phyloP scores from a whole-genome alignment of 257 asterid species.

The Handroanthus guayacan region DNA sequence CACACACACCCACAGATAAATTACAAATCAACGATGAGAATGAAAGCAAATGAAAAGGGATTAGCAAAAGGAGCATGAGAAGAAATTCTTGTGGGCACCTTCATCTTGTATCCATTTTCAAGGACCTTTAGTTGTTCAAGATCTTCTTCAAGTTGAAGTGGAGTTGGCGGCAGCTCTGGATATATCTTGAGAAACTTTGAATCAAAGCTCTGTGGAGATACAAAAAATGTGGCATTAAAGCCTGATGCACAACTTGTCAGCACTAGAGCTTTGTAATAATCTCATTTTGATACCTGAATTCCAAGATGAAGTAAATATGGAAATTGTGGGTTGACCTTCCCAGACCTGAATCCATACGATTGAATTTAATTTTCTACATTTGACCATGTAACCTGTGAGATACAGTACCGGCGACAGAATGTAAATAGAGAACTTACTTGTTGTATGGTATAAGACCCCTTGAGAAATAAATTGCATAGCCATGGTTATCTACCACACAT shows the following conservation, averaged over 20 bases:
- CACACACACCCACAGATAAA: neutral
- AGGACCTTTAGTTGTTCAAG: conserved; percentile 95
- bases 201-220: conserved; percentile 74
- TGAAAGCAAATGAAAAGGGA: neutral
- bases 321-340: conserved; percentile 68
- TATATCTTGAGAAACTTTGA: conserved; percentile 76
- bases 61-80: conserved; percentile 13
- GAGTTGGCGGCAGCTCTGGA: conserved; percentile 77
- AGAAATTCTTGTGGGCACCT: conserved; percentile 52
- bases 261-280: neutral
- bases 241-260: neutral
- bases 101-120: conserved; percentile 94
- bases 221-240: conserved; percentile 11
- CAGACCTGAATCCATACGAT: conserved; percentile 62
- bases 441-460: conserved; percentile 85
- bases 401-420: neutral
- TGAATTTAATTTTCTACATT: conserved; percentile 4
- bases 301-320: conserved; percentile 94
- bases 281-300: conserved; percentile 64
- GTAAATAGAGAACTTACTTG: conserved; percentile 58
- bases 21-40: neutral
- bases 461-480: conserved; percentile 87
- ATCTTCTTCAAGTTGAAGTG: conserved; percentile 94
- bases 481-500: conserved; percentile 77
- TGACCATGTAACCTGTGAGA: conserved; percentile 13